Base-by-base conservation (phyloP, 441 rosid species). In the Lepidium campestre region DNA sequence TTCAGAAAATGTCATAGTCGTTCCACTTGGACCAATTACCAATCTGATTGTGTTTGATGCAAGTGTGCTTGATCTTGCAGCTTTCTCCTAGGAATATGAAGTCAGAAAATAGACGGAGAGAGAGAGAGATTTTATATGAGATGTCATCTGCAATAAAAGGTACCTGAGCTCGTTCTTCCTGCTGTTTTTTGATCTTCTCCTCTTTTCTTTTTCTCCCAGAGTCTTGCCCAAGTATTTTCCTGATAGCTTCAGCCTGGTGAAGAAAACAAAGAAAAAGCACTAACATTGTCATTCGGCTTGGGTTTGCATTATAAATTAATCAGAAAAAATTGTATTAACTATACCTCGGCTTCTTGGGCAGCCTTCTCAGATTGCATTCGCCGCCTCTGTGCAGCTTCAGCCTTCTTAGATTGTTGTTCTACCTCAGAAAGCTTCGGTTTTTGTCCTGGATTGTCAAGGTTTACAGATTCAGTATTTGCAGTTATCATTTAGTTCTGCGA, bases 151-250 rank as follows among this genome's bases (percentile, higher is more conserved):
- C 34, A 11, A 35, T 46, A 5, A 5, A 14, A 31, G 41, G 31
- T 19, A 85, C 93, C 90, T 79, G 84, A 22, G 82, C 81, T 73
- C 81, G 60, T 62, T 82, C 88, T 57, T 82, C 83, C 17, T 64
- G 83, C 58, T 75, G 88, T 58, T 79, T 78, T 81, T 74, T 87
- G n/a, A 79, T 70, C 80, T 85, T 85, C 50, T 87, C 90, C 34
- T 87, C 90, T 65, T 74, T 84, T 66, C 83, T 87, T 82, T 83
- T 87, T 76, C 93, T 81, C 39, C 77, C 82, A 1, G 93, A 80
- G 71, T 87, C 93, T 80, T 83, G 93, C 32, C 93, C 90, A 1
- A 85, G 88, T 63, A 85, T 85, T 78, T 83, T 87, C 70, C 88
- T 79, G 50, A 85, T 85, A 61, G 93, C 93, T 78, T 85, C 90